These are phyloP conservation scores for Alliaria petiolata DNA, from an alignment of 345 rosid genomes.

Conservation along the genomic window DNA sequence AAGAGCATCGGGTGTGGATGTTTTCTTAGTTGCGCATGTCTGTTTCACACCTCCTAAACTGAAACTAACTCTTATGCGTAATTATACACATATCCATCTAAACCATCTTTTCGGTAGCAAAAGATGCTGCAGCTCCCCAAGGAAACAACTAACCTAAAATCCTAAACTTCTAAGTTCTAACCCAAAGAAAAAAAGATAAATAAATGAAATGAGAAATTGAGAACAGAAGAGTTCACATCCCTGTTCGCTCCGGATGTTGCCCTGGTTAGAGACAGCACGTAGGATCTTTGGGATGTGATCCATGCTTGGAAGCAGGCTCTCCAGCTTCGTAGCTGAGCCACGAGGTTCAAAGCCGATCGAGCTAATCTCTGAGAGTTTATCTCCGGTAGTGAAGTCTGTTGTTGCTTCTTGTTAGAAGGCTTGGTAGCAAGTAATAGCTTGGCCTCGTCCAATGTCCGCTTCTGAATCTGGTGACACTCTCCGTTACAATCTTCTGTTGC, in stretches of 20 bases:
- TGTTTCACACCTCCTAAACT: too few relatives aligned
- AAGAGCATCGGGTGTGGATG: too few relatives aligned
- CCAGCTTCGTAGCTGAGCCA: conserved; percentile 80
- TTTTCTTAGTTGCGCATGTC: too few relatives aligned
- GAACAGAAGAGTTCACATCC: background rate
- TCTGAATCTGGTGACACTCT: conserved; percentile 78
- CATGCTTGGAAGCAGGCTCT: conserved; percentile 74
- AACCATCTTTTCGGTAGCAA: background rate
- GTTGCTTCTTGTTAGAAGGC: conserved; percentile 54
- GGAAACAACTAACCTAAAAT: conserved; percentile 1
- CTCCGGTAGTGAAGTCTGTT: conserved; percentile 42
- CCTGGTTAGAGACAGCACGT: conserved; percentile 52
- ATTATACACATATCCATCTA: background rate
- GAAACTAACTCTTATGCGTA: too few relatives aligned
- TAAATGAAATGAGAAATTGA: background rate
- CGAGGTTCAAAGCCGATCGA: conserved; percentile 65
- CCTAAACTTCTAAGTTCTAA: background rate
- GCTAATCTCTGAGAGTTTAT: conserved; percentile 66
- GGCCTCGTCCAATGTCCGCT: conserved; percentile 80
- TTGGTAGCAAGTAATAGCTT: conserved; percentile 72
- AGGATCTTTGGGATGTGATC: conserved; percentile 83
- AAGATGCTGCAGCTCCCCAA: background rate
- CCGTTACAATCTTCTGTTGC: conserved; percentile 20
- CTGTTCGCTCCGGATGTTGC: background rate
- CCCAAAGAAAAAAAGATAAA: background rate